Conservation (phyloP, 345 rosid species). For the Eutrema heterophyllum region DNA sequence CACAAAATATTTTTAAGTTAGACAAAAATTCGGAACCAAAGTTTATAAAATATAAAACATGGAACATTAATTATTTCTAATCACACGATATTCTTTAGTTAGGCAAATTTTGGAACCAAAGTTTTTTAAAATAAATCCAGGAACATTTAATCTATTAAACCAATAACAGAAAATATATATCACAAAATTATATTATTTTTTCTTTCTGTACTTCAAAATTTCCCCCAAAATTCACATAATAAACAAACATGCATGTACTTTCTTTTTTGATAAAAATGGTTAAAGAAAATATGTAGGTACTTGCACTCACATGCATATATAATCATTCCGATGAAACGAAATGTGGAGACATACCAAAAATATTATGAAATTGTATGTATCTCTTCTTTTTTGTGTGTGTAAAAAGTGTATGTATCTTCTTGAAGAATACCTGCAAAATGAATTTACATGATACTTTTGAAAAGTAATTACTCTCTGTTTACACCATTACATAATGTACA, state of each 20-base stretch:
- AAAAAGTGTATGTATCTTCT: conserved; percentile 20
- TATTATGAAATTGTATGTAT: conserved; percentile 12
- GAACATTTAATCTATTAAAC: neutral
- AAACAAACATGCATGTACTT: neutral
- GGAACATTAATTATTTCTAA: neutral
- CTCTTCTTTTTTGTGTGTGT: neutral
- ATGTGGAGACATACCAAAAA: conserved; percentile 10
- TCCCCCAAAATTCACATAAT: neutral
- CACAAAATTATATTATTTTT: neutral
- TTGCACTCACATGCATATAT: neutral
- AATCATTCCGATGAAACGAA: conserved; percentile 19
- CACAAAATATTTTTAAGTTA: neutral
- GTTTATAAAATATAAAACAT: neutral
- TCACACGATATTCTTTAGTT: neutral
- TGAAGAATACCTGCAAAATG: conserved; percentile 13
- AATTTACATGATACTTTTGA: conserved; percentile 4
- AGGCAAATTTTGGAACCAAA: neutral
- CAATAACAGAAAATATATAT: neutral
- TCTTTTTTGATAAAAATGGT: too few relatives aligned
- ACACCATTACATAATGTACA: neutral
- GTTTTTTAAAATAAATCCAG: neutral
- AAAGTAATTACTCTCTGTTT: conserved; percentile 8
- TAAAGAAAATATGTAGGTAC: neutral
- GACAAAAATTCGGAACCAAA: neutral
- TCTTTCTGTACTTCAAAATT: neutral